Evolutionary conservation across 768 basidiomycete genomes (phyloP).

Genomic region (Dacryopinax primogenitus): DNA sequence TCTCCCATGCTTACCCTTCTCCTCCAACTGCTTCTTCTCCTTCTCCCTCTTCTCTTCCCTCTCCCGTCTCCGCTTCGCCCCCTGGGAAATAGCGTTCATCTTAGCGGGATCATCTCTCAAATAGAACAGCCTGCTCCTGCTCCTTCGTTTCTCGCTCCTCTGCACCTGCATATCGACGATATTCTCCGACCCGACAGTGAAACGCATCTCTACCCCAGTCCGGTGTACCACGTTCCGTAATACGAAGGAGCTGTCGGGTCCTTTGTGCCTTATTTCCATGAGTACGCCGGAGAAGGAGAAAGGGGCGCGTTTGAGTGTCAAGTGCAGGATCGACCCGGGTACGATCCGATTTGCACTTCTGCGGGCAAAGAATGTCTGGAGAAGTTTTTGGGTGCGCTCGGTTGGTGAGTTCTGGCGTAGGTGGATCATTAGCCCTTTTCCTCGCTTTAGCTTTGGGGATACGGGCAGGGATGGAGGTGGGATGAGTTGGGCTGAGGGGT

Average conservation of each 20-base stretch:
- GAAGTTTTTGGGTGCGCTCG: slow-evolving; percentile 55
- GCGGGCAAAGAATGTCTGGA: slow-evolving; percentile 57
- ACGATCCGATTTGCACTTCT: slow-evolving; percentile 52
- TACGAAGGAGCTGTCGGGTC: slow-evolving; percentile 75
- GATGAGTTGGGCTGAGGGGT: neutral
- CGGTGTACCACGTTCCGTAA: slow-evolving; percentile 83
- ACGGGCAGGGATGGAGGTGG: neutral
- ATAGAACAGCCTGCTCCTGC: slow-evolving; percentile 43
- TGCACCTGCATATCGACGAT: slow-evolving; percentile 77
- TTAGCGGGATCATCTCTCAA: slow-evolving; percentile 70
- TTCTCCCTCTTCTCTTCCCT: neutral
- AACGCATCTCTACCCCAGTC: slow-evolving; percentile 87
- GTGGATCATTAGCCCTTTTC: slow-evolving; percentile 56
- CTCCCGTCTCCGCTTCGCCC: neutral
- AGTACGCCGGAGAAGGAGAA: slow-evolving; percentile 81
- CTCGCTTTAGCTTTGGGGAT: neutral
- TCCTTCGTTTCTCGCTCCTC: slow-evolving; percentile 37
- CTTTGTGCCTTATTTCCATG: slow-evolving; percentile 66
- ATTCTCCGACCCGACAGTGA: slow-evolving; percentile 74
- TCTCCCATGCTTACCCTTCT: neutral
- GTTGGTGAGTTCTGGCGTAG: slow-evolving; percentile 51
- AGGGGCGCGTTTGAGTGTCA: slow-evolving; percentile 63
- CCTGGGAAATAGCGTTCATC: slow-evolving; percentile 50
- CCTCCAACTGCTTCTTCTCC: neutral
- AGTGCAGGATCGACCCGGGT: slow-evolving; percentile 77